Conservation (phyloP, 2,329 filamentous ascomycete genomes). For the Aspergillus sp. region DNA sequence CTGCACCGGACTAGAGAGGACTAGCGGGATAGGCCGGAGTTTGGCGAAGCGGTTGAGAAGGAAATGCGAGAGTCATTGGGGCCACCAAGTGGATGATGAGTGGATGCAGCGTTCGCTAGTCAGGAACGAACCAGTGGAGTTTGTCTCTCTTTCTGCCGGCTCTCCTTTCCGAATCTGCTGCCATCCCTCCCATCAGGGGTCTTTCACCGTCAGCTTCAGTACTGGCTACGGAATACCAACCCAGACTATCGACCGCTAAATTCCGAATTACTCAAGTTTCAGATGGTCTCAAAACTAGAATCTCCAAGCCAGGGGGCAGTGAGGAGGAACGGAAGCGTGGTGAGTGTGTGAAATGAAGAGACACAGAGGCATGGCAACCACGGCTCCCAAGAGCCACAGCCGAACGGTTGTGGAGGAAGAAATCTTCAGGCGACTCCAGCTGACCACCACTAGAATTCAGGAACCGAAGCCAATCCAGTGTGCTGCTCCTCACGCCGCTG, state of each 20-base stretch:
- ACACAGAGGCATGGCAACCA: neutral
- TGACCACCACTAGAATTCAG: neutral
- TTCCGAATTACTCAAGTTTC: neutral
- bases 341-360: neutral
- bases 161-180: neutral
- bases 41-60: neutral
- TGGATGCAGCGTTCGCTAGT: neutral
- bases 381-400: neutral
- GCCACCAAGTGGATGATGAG: neutral
- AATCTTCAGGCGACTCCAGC: neutral
- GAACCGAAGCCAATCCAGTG: constrained; percentile 3
- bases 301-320: neutral
- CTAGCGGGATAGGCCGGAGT: neutral
- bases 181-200: neutral
- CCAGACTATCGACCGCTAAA: neutral
- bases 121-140: constrained; percentile 5
- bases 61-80: neutral
- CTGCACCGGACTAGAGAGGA: constrained; percentile 1
- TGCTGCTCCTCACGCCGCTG: neutral
- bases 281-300: neutral
- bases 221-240: neutral
- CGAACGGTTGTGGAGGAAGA: neutral
- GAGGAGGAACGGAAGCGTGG: neutral
- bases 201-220: neutral
- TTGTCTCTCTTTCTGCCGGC: neutral